phyloP scores from a whole-genome alignment of 2,329 filamentous ascomycete species.

The Truncatella angustata region DNA sequence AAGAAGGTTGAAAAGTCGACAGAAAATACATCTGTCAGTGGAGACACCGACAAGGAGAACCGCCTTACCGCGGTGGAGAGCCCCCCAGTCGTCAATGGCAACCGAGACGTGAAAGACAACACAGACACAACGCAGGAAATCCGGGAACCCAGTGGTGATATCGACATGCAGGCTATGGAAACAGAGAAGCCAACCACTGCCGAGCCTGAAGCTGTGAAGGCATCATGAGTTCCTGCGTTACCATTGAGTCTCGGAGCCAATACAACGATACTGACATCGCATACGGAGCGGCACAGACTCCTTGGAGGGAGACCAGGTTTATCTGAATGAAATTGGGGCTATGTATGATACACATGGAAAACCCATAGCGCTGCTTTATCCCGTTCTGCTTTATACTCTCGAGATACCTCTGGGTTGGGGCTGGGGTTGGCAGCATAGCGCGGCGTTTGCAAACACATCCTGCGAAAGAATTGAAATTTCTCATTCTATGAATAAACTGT shows the following conservation, averaged over 20 bases:
- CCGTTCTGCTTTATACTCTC: background rate
- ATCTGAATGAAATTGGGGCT: background rate
- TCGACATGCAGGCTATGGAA: background rate
- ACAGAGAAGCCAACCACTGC: background rate
- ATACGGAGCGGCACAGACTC: no score
- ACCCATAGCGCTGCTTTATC: background rate
- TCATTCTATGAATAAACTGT: background rate
- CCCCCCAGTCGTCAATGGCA: background rate
- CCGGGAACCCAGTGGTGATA: conserved; percentile 1
- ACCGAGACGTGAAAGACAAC: background rate
- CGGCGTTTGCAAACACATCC: background rate
- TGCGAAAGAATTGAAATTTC: background rate
- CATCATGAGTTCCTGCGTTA: background rate
- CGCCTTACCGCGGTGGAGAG: conserved; percentile 16
- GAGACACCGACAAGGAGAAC: conserved; percentile 47
- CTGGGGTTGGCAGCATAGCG: conserved; percentile 3
- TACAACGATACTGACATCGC: no score
- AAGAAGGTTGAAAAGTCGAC: conserved; percentile 31
- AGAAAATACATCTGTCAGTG: background rate
- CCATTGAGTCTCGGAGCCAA: background rate
- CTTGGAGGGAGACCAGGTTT: no score
- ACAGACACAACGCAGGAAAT: background rate
- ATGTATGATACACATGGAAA: background rate
- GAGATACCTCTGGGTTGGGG: background rate
- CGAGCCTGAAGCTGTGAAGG: background rate